A percentile compares a stretch with the other conserved stretches of the same genome.
Evolutionary conservation across 768 basidiomycete genomes (phyloP).

Genomic region (Pulveroboletus sp.): DNA sequence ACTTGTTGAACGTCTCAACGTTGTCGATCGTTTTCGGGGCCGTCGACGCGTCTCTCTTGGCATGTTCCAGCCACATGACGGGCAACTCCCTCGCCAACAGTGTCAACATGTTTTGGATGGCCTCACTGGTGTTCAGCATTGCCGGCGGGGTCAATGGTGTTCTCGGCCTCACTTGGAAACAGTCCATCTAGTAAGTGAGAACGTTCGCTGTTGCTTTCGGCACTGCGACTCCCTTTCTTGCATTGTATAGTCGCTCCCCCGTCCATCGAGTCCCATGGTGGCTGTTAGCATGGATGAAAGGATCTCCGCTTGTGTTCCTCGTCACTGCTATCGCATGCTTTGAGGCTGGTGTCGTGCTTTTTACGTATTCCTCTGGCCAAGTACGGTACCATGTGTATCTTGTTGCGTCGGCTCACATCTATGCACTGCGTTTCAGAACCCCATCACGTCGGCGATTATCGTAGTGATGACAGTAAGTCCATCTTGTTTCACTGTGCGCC

Average conservation of each 20-base stretch:
- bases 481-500: neutral
- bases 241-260: slow-evolving; percentile 39
- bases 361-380: slow-evolving; percentile 69
- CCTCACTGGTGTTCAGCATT: slow-evolving; percentile 49
- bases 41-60: slow-evolving; percentile 48
- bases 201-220: neutral
- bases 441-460: slow-evolving; percentile 62
- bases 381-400: slow-evolving; percentile 31
- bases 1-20: slow-evolving; percentile 48
- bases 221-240: neutral
- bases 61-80: slow-evolving; percentile 35
- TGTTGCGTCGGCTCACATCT: neutral
- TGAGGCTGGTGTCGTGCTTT: slow-evolving; percentile 70
- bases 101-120: slow-evolving; percentile 53
- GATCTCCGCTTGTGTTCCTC: slow-evolving; percentile 77
- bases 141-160: slow-evolving; percentile 50
- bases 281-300: slow-evolving; percentile 74
- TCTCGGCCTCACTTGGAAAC: slow-evolving; percentile 51
- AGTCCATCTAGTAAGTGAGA: slow-evolving; percentile 46
- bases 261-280: slow-evolving; percentile 52
- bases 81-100: slow-evolving; percentile 31
- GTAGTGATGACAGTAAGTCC: slow-evolving; percentile 58
- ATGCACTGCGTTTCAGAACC: slow-evolving; percentile 36
- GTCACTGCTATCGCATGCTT: slow-evolving; percentile 81
- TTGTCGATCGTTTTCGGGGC: slow-evolving; percentile 52